Evolutionary conservation across 1,139 yeast species (phyloP).

Genomic region (Pichia sp.): DNA sequence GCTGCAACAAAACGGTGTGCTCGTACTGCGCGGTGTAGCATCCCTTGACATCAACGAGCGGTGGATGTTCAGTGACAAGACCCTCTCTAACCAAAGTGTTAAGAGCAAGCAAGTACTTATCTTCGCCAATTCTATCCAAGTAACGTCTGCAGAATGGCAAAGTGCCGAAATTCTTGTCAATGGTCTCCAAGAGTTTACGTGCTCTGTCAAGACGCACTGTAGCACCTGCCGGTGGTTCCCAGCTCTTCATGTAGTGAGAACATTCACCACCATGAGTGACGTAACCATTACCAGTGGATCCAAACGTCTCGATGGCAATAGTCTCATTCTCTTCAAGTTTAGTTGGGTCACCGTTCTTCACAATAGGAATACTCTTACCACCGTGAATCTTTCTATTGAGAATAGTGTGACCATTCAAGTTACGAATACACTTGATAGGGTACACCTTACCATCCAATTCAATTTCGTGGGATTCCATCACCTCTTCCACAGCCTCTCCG

Average conservation of each 20-base stretch:
- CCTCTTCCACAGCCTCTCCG: constrained; percentile 94
- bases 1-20: constrained; percentile 86
- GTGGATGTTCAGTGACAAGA: constrained; percentile 90
- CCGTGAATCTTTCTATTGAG: constrained; percentile 81
- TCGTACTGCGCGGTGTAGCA: constrained; percentile 95
- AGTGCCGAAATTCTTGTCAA: constrained; percentile 81
- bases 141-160: constrained; percentile 96
- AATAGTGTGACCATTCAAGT: constrained; percentile 92
- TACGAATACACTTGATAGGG: constrained; percentile 84
- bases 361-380: constrained; percentile 95
- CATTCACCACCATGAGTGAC: constrained; percentile 86
- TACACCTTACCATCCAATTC: constrained; percentile 80
- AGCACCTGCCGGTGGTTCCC: constrained; percentile 38
- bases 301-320: constrained; percentile 97
- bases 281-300: constrained; percentile 91
- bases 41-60: constrained; percentile 78
- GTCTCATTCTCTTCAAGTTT: constrained; percentile 99
- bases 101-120: constrained; percentile 83
- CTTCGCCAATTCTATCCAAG: constrained; percentile 86
- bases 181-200: constrained; percentile 54
- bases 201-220: constrained; percentile 61
- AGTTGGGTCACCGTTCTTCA: constrained; percentile 85
- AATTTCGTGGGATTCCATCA: constrained; percentile 93
- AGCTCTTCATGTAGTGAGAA: constrained; percentile 78
- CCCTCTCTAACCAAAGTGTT: constrained; percentile 83